Evolutionary conservation across 164 flowering plant genomes (phyloP).

Genomic region (Hamamelis virginiana): DNA sequence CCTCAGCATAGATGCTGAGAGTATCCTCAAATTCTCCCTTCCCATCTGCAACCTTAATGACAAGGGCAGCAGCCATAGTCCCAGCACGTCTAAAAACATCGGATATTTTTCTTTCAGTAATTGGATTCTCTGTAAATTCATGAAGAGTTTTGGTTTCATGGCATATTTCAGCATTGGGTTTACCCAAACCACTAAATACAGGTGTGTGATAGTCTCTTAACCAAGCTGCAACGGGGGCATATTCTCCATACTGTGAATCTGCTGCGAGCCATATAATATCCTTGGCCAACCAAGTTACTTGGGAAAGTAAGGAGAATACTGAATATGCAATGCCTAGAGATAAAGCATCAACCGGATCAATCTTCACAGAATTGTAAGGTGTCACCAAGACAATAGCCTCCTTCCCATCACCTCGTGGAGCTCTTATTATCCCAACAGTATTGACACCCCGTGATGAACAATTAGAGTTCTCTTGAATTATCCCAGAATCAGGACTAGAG

Average conservation of each 20-base stretch:
- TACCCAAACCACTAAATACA: conserved; percentile 32
- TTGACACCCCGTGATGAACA: conserved; percentile 56
- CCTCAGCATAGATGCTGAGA: conserved; percentile 83
- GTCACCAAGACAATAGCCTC: conserved; percentile 94
- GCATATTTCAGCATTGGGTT: conserved; percentile 28
- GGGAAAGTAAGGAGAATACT: conserved; percentile 68
- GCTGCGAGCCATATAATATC: conserved; percentile 95
- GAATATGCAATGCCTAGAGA: conserved; percentile 78
- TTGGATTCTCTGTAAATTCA: conserved; percentile 19
- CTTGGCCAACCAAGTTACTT: conserved; percentile 92
- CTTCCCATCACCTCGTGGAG: conserved; percentile 96
- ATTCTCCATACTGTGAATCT: conserved; percentile 83
- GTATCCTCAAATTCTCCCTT: conserved; percentile 47
- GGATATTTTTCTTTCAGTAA: conserved; percentile 19
- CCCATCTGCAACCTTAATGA: conserved; percentile 64
- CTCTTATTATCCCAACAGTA: conserved; percentile 84
- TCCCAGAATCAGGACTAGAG: conserved; percentile 46
- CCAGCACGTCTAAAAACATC: conserved; percentile 80
- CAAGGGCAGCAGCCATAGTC: conserved; percentile 97
- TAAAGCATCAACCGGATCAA: conserved; percentile 47
- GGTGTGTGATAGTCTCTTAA: conserved; percentile 80
- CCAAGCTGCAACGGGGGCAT: conserved; percentile 82
- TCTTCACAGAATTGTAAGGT: conserved; percentile 63
- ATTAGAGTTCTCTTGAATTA: conserved; percentile 36
- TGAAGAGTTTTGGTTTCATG: conserved; percentile 11